Conservation (phyloP, 2,329 filamentous ascomycete genomes). For the Fusarium drepaniforme region DNA sequence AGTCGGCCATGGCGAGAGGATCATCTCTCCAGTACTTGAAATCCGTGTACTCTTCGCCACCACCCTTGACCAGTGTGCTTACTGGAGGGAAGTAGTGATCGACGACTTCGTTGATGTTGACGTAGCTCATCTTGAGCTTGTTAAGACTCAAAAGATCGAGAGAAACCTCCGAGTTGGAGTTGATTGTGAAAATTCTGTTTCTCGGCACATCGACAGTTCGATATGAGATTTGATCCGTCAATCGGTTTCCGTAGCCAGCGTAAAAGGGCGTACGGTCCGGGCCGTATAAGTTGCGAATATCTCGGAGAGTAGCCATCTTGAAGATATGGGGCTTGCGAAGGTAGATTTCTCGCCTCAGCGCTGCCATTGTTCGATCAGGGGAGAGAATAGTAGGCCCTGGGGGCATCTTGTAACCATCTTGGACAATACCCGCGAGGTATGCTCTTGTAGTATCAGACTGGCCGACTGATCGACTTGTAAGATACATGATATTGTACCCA, state of each 20-base stretch:
- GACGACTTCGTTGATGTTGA: slow-evolving; percentile 96
- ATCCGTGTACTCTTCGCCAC: slow-evolving; percentile 95
- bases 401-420: slow-evolving; percentile 88
- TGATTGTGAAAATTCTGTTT: slow-evolving; percentile 97
- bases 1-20: slow-evolving; percentile 87
- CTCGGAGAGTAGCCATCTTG: slow-evolving; percentile 98
- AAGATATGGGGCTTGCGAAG: slow-evolving; percentile 97
- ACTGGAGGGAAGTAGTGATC: slow-evolving; percentile 98
- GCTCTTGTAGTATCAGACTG: slow-evolving; percentile 91
- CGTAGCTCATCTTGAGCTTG: slow-evolving; percentile 96
- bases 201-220: slow-evolving; percentile 95
- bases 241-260: slow-evolving; percentile 94
- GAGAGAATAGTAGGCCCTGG: slow-evolving; percentile 95
- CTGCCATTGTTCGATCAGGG: slow-evolving; percentile 94
- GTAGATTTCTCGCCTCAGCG: slow-evolving; percentile 91
- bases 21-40: slow-evolving; percentile 96
- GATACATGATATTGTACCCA: slow-evolving; percentile 98
- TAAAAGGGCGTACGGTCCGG: slow-evolving; percentile 87
- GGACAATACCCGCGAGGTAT: slow-evolving; percentile 89
- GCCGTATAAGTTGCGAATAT: slow-evolving; percentile 91
- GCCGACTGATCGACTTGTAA: slow-evolving; percentile 93
- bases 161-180: slow-evolving; percentile 95
- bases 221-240: slow-evolving; percentile 97
- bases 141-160: slow-evolving; percentile 91
- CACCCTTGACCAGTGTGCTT: slow-evolving; percentile 85